Evolutionary conservation across 1,284 basidiomycete species (phyloP), one percentile per base, ranked within the genome.

Genomic region (Athelia psychrophila): DNA sequence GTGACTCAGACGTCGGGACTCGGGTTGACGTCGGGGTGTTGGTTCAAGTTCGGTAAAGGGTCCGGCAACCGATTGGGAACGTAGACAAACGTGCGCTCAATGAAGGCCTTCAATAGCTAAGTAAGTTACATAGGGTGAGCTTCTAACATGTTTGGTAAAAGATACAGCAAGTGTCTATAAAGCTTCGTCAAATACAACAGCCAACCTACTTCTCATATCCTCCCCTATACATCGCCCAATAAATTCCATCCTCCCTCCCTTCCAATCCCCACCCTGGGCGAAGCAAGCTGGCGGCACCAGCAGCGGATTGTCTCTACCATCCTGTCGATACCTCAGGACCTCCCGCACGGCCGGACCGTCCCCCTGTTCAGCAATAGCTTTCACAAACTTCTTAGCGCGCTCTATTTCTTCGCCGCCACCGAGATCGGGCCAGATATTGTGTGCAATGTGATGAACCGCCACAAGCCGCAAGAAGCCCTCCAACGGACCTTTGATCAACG

Each of bases 381-480:
- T 72, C 51, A 90, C 58, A 54, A 89, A 60, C 60, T 76, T 81
- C 55, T 59, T 67, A 13, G 78, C 75, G 15, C 69, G 66, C 32
- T 77, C 77, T 3, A 50, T 58, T 15, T 50, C 55, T 0, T 44
- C 55, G 2, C 48, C 42, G 2, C 25, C 54, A 16, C 58, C 58
- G 27, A 86, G 60, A 63, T 89, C 87, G 2, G 70, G 73, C 92
- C 92, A 95, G 36, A 94, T 80, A 56, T 77, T 83, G 44, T 75
- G 78, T 5, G 91, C 84, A 20, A 96, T 67, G 62, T 97, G 94
- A 64, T 95, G 91, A 3, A 89, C 60, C 0, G 91, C 93, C 3
- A 96, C 67, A 46, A 82, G 69, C 50, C 80, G 77, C 55, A 93
- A 62, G 64, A 96, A 88, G 0, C 80, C 86, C 3, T 78, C 72